These are phyloP conservation scores for Lagerstroemia fauriei DNA, from an alignment of 441 rosid genomes.

Conservation along the genomic window DNA sequence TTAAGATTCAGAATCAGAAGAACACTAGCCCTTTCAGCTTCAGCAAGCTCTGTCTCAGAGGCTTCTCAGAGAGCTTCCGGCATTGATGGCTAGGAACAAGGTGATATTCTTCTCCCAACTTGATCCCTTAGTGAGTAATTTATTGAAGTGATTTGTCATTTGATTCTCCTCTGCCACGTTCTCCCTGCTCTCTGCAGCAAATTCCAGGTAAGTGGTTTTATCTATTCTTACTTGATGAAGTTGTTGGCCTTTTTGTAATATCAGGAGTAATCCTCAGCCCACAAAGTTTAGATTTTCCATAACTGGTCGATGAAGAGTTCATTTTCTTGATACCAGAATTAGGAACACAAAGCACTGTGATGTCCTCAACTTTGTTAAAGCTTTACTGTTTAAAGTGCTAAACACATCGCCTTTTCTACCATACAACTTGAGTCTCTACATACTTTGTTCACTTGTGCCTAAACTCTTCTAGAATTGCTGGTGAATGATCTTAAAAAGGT, in stretches of 20 bases:
- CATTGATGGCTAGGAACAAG: constrained; percentile 20
- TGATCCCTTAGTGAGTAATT: background rate
- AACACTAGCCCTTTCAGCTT: background rate
- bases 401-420: background rate
- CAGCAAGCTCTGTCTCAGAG: background rate
- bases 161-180: background rate
- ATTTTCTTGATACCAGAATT: background rate
- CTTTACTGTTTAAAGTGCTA: background rate
- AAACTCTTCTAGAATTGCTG: background rate
- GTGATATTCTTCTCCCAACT: constrained; percentile 1
- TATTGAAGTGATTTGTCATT: background rate
- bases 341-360: background rate
- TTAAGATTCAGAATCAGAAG: background rate
- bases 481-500: background rate
- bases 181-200: background rate
- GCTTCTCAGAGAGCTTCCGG: constrained; percentile 9
- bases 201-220: background rate
- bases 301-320: background rate
- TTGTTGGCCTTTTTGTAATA: background rate
- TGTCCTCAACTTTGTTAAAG: background rate
- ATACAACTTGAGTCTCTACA: background rate
- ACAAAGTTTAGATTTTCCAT: background rate
- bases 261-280: background rate
- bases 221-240: background rate
- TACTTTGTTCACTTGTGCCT: background rate